Evolutionary conservation across 108 stramenopile species (phyloP).

Genomic region (Discostella stelligeroides): DNA sequence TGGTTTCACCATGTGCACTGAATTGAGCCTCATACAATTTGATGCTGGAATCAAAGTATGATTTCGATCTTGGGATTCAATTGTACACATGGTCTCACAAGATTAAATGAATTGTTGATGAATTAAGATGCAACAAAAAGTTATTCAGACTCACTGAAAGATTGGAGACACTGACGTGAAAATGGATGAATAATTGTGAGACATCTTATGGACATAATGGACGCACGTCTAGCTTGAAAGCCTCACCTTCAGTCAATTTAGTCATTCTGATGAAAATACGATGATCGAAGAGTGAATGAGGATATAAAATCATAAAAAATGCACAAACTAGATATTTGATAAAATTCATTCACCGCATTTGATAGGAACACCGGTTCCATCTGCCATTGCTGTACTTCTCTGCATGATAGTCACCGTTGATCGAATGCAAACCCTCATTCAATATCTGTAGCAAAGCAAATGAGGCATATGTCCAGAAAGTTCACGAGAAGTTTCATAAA

Average conservation of each 20-base stretch:
- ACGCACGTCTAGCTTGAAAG: not conserved
- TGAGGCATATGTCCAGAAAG: not conserved
- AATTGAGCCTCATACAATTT: slow-evolving; percentile 51
- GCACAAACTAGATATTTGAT: not conserved
- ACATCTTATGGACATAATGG: not conserved
- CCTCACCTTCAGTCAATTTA: slow-evolving; percentile 34
- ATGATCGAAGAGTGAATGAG: not conserved
- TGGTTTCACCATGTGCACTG: slow-evolving; percentile 27
- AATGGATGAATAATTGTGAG: not conserved
- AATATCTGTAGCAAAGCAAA: slow-evolving; percentile 3
- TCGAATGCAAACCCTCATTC: slow-evolving; percentile 30
- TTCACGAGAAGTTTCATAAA: not conserved
- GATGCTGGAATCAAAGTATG: slow-evolving; percentile 22
- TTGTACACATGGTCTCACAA: no score
- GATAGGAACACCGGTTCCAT: slow-evolving; percentile 40
- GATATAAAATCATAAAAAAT: not conserved
- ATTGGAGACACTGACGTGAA: slow-evolving; percentile 32
- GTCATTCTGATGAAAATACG: slow-evolving; percentile 4
- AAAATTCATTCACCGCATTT: slow-evolving; percentile 15
- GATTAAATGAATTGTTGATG: no score
- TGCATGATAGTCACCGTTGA: slow-evolving; percentile 45
- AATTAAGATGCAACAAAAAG: no score
- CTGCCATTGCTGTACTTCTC: slow-evolving; percentile 22
- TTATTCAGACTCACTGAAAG: slow-evolving; percentile 8
- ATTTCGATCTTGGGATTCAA: slow-evolving; percentile 13